Base-by-base conservation (phyloP, 768 basidiomycete species). In the Dentipellis sp. region DNA sequence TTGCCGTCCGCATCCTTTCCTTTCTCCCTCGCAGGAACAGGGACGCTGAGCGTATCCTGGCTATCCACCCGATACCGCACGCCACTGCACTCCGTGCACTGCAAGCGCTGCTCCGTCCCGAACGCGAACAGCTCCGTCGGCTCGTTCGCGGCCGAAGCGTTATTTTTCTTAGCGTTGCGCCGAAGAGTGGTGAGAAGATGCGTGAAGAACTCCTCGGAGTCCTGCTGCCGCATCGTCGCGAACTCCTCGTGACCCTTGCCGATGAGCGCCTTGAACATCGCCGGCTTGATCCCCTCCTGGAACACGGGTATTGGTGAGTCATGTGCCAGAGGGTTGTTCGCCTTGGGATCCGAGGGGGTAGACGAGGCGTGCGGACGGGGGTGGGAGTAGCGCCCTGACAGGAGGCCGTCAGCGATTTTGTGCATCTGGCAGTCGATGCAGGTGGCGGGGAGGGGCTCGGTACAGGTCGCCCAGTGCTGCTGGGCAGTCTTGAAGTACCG, bases 351-450 rank as follows among this genome's bases (percentile, higher is more conserved):
- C 54, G 50, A 53, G 14, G n/a, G n/a, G 10, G 16, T 14, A 4
- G n/a, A 10, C 12, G 48, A 49, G 23, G 62, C 69, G 63, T 54
- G 72, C 63, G 51, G 78, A 37, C 68, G 80, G 9, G 83, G 82
- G 53, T 76, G 76, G 1, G 93, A 86, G 68, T 97, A 98, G 17
- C 95, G 82, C 10, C 97, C 95, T 21, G 91, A 94, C 48, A 97
- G 71, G 4, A 99, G 78, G 9, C 97, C 97, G 63, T 98, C 94
- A 1, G 86, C 88, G 38, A 98, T 68, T 68, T 98, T 99, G 66
- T 78, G 75, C 80, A 98, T 84, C 71, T 98, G 94, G 69, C 97
- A 97, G 65, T 95, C 91, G n/a, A 97, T 72, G 62, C 95, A 97
- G 12, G 81, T 76, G 0, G 89, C 90, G 0, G 92, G 93, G 1